Base-by-base conservation (phyloP, 75 land plant genomes). In the Gnetum montanum region DNA sequence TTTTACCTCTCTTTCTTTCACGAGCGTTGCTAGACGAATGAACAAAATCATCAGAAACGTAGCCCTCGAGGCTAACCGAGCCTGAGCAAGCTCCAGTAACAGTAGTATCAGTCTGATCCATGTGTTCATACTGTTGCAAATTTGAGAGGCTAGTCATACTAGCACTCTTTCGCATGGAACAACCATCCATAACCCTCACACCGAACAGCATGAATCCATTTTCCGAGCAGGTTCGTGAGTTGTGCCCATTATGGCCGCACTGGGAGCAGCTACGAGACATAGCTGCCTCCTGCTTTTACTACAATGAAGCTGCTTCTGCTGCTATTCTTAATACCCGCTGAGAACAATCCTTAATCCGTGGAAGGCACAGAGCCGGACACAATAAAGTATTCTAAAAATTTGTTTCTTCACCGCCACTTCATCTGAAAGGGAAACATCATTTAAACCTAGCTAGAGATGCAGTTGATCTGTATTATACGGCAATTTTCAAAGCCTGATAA, bases 241-340 rank as follows among this genome's bases (percentile, higher is more conserved):
- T 84, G 60, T 84, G 88, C n/a, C 88, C 88, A 56, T 77, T 77
- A 55, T 77, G 72, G 4, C 88, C 88, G 54, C 88, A 84, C 58
- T 81, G 85, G 26, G 88, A 84, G 72, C 88, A 84, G 58, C 75
- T 70, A 45, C 88, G 58, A 34, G 75, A 69, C 85, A 84, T 84
- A 16, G 10, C 15, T 7, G 0, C 34, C n/a, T n/a, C n/a, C n/a
- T n/a, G n/a, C n/a, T n/a, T n/a, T n/a, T n/a, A n/a, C n/a, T n/a
- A n/a, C n/a, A n/a, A n/a, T n/a, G n/a, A n/a, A n/a, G n/a, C n/a
- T n/a, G n/a, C n/a, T n/a, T n/a, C n/a, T n/a, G n/a, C n/a, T n/a
- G n/a, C n/a, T n/a, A n/a, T n/a, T n/a, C n/a, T n/a, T n/a, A n/a
- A n/a, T n/a, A n/a, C n/a, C n/a, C n/a, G n/a, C n/a, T n/a, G n/a